Conservation (phyloP, 495 filamentous ascomycete genomes). For the Pyrenula massariospora region DNA sequence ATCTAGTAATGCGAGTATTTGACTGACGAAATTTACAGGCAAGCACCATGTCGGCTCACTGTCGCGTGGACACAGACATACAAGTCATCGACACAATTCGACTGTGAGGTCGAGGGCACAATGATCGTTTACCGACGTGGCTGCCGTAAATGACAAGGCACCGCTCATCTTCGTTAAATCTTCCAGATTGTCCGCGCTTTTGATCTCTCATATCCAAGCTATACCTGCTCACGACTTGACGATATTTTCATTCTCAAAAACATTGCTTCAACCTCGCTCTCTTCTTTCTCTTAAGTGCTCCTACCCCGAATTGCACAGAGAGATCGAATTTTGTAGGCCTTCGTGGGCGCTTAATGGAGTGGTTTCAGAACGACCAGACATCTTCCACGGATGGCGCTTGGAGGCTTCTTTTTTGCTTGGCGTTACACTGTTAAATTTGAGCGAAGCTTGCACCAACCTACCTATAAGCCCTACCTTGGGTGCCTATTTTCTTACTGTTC, state of each 20-base stretch:
- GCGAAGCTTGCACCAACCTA: neutral
- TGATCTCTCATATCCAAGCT: too few relatives aligned
- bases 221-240: neutral
- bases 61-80: slow-evolving; percentile 5
- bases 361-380: too few relatives aligned
- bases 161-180: neutral
- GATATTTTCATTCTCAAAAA: neutral
- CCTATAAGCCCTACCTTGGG: neutral
- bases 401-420: neutral
- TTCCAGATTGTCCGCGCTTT: too few relatives aligned
- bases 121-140: neutral
- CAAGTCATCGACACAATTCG: neutral
- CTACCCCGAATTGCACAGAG: neutral
- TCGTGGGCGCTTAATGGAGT: neutral
- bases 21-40: slow-evolving; percentile 33
- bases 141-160: neutral
- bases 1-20: slow-evolving; percentile 3
- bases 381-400: neutral
- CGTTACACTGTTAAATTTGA: neutral
- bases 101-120: neutral
- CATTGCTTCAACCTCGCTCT: neutral
- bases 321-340: neutral
- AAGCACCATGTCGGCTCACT: slow-evolving; percentile 47
- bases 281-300: too few relatives aligned
- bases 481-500: neutral